Evolutionary conservation across 495 filamentous ascomycete genomes (phyloP).

Genomic region (Astrocystis sublimbata): DNA sequence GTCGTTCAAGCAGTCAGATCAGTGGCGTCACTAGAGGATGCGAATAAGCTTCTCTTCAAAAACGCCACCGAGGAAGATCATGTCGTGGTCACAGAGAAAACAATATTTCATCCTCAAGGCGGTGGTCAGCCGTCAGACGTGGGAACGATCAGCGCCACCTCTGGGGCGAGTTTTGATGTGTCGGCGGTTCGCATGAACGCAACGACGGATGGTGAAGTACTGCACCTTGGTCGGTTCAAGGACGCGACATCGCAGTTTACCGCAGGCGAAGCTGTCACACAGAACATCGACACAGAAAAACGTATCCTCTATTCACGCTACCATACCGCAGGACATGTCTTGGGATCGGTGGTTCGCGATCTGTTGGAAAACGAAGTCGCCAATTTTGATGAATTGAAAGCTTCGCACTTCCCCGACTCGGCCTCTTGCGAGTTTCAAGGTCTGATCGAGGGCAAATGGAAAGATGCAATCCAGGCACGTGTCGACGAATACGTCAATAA

Average conservation of each 20-base stretch:
- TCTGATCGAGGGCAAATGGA: conserved; percentile 59
- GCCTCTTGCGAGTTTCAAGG: conserved; percentile 62
- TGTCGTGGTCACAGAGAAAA: conserved; percentile 56
- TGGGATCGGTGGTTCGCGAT: conserved; percentile 58
- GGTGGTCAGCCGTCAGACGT: conserved; percentile 65
- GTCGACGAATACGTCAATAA: conserved; percentile 53
- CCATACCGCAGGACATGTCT: conserved; percentile 66
- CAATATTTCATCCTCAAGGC: conserved; percentile 69
- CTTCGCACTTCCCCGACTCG: conserved; percentile 62
- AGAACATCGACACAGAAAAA: conserved; percentile 55
- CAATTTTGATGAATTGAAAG: conserved; percentile 60
- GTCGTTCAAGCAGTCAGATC: conserved; percentile 46
- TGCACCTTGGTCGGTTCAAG: conserved; percentile 59
- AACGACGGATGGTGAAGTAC: conserved; percentile 48
- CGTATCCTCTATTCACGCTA: conserved; percentile 58
- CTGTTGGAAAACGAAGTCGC: conserved; percentile 51
- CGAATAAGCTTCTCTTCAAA: conserved; percentile 54
- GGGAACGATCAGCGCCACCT: conserved; percentile 47
- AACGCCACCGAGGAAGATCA: conserved; percentile 44
- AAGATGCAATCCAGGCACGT: conserved; percentile 55
- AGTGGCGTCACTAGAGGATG: conserved; percentile 47
- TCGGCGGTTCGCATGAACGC: conserved; percentile 51
- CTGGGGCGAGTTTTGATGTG: conserved; percentile 46
- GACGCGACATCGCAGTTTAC: conserved; percentile 29
- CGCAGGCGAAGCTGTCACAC: conserved; percentile 43